These are phyloP conservation scores for Yamadazyma sp. DNA, from an alignment of 805 yeast genomes.

Conservation along the genomic window DNA sequence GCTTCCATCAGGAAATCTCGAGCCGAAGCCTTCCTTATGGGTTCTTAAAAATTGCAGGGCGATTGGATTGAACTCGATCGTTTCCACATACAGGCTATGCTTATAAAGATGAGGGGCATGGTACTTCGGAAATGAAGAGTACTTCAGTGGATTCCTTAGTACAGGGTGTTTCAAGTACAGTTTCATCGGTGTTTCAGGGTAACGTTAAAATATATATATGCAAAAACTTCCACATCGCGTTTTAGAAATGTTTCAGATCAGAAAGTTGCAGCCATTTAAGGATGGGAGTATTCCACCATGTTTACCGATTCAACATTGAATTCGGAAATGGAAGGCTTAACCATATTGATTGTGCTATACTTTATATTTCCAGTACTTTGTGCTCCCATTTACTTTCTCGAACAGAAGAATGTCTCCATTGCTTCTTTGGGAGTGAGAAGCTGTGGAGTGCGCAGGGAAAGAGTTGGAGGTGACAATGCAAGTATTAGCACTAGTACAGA, in stretches of 20 bases:
- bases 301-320: too few species aligned
- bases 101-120: conserved; percentile 22
- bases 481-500: too few species aligned
- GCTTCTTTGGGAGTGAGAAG: too few species aligned
- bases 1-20: conserved; percentile 30
- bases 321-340: too few species aligned
- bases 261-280: conserved; percentile 9
- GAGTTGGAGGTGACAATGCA: too few species aligned
- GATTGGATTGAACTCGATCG: conserved; percentile 28
- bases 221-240: conserved; percentile 6
- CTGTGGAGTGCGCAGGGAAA: too few species aligned
- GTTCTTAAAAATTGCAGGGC: conserved; percentile 25
- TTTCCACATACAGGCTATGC: conserved; percentile 13
- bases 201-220: conserved; percentile 5
- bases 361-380: too few species aligned
- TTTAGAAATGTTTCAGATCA: conserved; percentile 5
- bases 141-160: conserved; percentile 29
- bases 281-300: neutral
- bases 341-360: too few species aligned
- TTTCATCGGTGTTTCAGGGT: conserved; percentile 15
- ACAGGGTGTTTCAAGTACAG: conserved; percentile 28
- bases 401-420: too few species aligned
- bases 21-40: conserved; percentile 23
- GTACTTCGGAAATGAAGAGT: conserved; percentile 24
- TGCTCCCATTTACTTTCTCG: too few species aligned